Evolutionary conservation across 2,329 filamentous ascomycete genomes (phyloP).

Genomic region (Coccinonectria pachysandricola): DNA sequence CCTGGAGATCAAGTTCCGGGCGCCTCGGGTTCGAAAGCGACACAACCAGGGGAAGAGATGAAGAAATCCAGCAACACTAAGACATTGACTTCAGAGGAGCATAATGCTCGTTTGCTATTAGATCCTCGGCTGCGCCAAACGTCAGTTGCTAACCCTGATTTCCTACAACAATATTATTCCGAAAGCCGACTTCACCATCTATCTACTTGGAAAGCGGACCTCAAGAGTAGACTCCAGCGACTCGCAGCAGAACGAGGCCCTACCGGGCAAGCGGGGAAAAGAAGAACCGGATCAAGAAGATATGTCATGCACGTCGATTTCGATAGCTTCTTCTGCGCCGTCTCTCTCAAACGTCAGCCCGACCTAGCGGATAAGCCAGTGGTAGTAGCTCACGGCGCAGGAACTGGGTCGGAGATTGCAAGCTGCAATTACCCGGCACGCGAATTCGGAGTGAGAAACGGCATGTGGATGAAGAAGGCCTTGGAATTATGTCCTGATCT

Average conservation of each 20-base stretch:
- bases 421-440: constrained; percentile 94
- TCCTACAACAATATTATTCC: constrained; percentile 87
- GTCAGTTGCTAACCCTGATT: constrained; percentile 85
- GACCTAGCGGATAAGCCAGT: constrained; percentile 69
- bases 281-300: constrained; percentile 52
- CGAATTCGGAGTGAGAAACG: constrained; percentile 81
- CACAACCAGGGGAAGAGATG: too few species aligned
- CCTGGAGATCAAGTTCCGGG: too few species aligned
- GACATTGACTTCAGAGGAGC: constrained; percentile 81
- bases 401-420: constrained; percentile 85
- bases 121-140: constrained; percentile 82
- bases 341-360: constrained; percentile 70
- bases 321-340: constrained; percentile 95
- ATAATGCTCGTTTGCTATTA: constrained; percentile 74
- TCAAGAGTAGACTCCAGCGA: constrained; percentile 80
- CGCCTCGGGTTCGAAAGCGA: too few species aligned
- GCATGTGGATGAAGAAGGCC: constrained; percentile 98
- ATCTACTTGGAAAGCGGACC: constrained; percentile 90
- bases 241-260: constrained; percentile 60
- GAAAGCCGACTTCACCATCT: constrained; percentile 92
- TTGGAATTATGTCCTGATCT: constrained; percentile 73
- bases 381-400: constrained; percentile 79
- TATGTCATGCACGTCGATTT: constrained; percentile 97
- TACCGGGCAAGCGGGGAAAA: constrained; percentile 34
- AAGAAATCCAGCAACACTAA: constrained; percentile 34